Percentiles rank a stretch among this genome's conserved stretches.
Evolutionary conservation across 2,329 filamentous ascomycete species (phyloP).

Genomic region (Penicillium sp.): DNA sequence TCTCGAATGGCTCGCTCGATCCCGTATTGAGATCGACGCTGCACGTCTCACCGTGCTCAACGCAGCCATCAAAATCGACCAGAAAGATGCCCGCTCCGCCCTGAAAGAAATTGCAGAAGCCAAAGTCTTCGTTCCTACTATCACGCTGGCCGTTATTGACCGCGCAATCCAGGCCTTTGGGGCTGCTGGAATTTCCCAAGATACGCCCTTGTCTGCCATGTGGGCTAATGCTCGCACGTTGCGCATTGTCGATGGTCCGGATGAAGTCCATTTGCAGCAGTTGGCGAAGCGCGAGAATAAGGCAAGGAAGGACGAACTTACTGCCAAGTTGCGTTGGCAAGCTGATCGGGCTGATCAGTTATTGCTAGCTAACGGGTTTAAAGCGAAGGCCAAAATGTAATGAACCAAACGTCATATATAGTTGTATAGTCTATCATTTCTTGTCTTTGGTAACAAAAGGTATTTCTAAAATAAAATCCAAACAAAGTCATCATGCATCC

Average conservation of each 20-base stretch:
- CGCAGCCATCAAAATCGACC: conserved; percentile 91
- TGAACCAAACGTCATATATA: neutral
- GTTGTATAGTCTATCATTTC: neutral
- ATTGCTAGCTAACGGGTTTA: conserved; percentile 34
- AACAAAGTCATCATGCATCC: neutral
- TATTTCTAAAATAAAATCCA: neutral
- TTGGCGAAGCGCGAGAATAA: conserved; percentile 55
- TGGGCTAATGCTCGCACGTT: conserved; percentile 79
- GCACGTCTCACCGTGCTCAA: conserved; percentile 88
- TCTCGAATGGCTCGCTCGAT: conserved; percentile 89
- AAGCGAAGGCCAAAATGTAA: conserved; percentile 34
- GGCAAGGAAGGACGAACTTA: conserved; percentile 42
- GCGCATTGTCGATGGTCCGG: conserved; percentile 85
- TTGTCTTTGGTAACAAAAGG: neutral
- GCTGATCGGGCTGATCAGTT: conserved; percentile 34
- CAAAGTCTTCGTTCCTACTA: conserved; percentile 84
- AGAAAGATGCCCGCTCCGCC: conserved; percentile 79
- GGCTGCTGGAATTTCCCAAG: conserved; percentile 85
- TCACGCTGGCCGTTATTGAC: conserved; percentile 83
- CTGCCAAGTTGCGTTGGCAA: conserved; percentile 43
- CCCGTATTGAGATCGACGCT: conserved; percentile 88
- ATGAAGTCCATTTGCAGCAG: conserved; percentile 79
- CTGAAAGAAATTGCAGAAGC: conserved; percentile 92
- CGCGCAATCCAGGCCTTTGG: conserved; percentile 91
- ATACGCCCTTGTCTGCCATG: conserved; percentile 83